Base-by-base conservation (phyloP, 78 protist genomes). In the Pigoraptor vietnamica region DNA sequence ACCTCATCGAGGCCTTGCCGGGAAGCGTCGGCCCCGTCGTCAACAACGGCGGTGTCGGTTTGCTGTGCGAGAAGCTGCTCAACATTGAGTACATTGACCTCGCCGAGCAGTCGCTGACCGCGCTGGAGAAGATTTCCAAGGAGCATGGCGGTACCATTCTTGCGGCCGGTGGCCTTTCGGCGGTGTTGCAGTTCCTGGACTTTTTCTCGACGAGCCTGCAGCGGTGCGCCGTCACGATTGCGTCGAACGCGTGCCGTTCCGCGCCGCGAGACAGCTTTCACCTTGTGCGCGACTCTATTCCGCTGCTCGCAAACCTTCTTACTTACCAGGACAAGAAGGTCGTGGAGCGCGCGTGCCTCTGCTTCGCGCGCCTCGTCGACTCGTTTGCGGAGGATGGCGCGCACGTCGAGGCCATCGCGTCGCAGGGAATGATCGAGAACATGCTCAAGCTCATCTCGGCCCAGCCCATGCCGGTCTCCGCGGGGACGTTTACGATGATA, bases 41-140 rank as follows among this genome's bases (percentile, higher is more conserved):
- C 29, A 86, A 35, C 36, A 39, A 79, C 81, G 94, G 92, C 35
- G 98, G 91, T 9, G 95, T 95, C 10, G 92, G 93, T 0, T 40
- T 88, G 23, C 89, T 98, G 23, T 93, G 95, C 38, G 92, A 87
- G 35, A 95, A 96, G 90, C 95, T 98, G 37, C 93, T 96, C 29
- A 89, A 91, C 23, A 95, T 97, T 23, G 98, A 96, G 87, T 96
- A 94, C 92, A 97, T 98, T 40, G 99, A 98, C 86, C 86, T 98
- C 0, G 98, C 99, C 1, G 99, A 98, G 92, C 98, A 96, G 94
- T 87, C 95, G 32, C 92, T 98, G 21, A 95, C 84, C 35, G 91
- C 96, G 23, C 95, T 97, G 1, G 97, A 97, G 56, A 98, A 96
- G 79, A 48, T 98, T 0, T 90, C 97, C 9, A 24, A 39, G 23